A percentile compares a stretch with the other conserved stretches of the same genome.
phyloP scores from a whole-genome alignment of 1,139 yeast species.

The Pichia sp. region DNA sequence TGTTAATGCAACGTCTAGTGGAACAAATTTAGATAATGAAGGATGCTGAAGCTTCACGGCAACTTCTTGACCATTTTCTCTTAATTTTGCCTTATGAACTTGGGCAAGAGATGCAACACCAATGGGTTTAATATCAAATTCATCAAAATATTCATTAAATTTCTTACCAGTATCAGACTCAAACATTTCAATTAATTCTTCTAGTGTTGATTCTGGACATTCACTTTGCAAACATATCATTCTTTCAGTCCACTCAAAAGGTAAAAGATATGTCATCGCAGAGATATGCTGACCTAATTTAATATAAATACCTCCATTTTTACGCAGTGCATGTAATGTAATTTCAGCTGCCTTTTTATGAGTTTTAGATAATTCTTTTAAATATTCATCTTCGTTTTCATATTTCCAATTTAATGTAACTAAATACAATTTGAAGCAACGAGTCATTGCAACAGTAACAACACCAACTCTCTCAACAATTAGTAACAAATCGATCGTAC shows the following conservation, averaged over 20 bases:
- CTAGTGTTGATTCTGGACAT: slow-evolving; percentile 76
- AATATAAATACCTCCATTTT: slow-evolving; percentile 87
- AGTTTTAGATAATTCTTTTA: slow-evolving; percentile 49
- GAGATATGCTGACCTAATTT: slow-evolving; percentile 92
- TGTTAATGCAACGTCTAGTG: slow-evolving; percentile 78
- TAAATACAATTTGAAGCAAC: slow-evolving; percentile 62
- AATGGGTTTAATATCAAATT: slow-evolving; percentile 67
- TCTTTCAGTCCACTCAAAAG: slow-evolving; percentile 90
- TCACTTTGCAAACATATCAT: slow-evolving; percentile 90
- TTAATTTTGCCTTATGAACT: slow-evolving; percentile 74
- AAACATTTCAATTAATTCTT: slow-evolving; percentile 64
- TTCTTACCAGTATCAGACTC: slow-evolving; percentile 55
- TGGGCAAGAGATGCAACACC: slow-evolving; percentile 97
- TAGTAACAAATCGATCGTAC: slow-evolving; percentile 24
- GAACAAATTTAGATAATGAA: slow-evolving; percentile 76
- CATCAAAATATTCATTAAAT: slow-evolving; percentile 59
- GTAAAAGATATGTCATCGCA: slow-evolving; percentile 85
- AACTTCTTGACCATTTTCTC: slow-evolving; percentile 58
- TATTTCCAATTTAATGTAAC: slow-evolving; percentile 41
- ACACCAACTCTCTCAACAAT: slow-evolving; percentile 54
- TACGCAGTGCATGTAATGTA: slow-evolving; percentile 71
- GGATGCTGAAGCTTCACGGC: slow-evolving; percentile 98
- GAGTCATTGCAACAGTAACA: slow-evolving; percentile 55
- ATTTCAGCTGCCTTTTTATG: slow-evolving; percentile 75
- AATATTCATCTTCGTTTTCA: slow-evolving; percentile 45